Conservation (phyloP, 306 rosid genomes). For the Cyclanthera cordifolia region DNA sequence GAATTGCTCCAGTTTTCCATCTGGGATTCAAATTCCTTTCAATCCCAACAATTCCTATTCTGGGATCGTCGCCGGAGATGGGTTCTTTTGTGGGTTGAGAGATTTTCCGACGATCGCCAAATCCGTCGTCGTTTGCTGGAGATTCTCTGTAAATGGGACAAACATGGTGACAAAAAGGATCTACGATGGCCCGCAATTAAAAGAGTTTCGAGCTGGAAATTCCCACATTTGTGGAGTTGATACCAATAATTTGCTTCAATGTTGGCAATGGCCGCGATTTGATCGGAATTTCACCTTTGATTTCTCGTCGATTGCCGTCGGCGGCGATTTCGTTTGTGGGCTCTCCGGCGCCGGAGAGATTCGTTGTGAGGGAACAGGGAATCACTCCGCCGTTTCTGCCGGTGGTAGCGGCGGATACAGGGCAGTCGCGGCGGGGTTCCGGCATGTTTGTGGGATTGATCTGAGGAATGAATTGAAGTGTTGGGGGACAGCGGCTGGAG, state of each 20-base stretch:
- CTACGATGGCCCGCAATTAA: constrained; percentile 30
- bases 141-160: constrained; percentile 44
- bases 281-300: not conserved
- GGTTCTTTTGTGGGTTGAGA: constrained; percentile 49
- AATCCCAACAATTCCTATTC: constrained; percentile 24
- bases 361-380: constrained; percentile 32
- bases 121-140: constrained; percentile 58
- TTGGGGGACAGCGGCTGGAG: constrained; percentile 46
- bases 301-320: constrained; percentile 48
- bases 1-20: constrained; percentile 50
- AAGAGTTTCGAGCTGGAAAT: constrained; percentile 35
- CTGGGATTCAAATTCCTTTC: constrained; percentile 17
- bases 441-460: constrained; percentile 58
- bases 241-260: constrained; percentile 22
- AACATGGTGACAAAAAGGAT: constrained; percentile 23
- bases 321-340: constrained; percentile 57
- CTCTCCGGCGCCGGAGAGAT: constrained; percentile 21
- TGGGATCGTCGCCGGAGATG: constrained; percentile 55
- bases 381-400: not conserved
- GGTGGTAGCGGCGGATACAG: constrained; percentile 7
- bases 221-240: constrained; percentile 57
- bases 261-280: constrained; percentile 59
- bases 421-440: constrained; percentile 37
- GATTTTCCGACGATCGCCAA: constrained; percentile 17
- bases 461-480: constrained; percentile 26